phyloP scores from a whole-genome alignment of 176 grass and related monocot genomes.

The Triticum urartu region DNA sequence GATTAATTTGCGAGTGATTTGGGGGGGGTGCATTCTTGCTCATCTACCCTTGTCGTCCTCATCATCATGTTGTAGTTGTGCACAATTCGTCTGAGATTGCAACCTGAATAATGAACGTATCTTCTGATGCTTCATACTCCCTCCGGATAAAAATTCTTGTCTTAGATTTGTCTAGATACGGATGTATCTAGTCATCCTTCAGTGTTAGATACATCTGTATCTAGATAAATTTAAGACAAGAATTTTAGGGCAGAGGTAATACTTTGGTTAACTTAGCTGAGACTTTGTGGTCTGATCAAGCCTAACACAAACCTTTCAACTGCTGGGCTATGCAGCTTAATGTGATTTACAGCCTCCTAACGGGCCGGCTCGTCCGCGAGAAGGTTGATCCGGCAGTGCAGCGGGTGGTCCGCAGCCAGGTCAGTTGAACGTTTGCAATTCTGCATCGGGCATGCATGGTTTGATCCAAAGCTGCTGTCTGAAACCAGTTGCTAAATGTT shows the following conservation, averaged over 20 bases:
- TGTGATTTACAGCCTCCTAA: slow-evolving; percentile 72
- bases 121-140: not conserved
- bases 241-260: too few species aligned
- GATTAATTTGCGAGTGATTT: not conserved
- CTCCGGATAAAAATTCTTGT: too few species aligned
- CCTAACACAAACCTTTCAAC: not conserved
- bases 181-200: too few species aligned
- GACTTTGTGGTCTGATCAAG: not conserved
- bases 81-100: not conserved
- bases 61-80: not conserved
- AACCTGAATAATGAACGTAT: not conserved
- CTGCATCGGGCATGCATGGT: not conserved
- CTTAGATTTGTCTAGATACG: too few species aligned
- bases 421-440: not conserved
- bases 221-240: too few species aligned
- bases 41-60: not conserved
- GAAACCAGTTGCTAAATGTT: too few species aligned
- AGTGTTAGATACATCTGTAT: too few species aligned
- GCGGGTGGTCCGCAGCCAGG: slow-evolving; percentile 76
- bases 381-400: slow-evolving; percentile 87
- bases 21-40: not conserved
- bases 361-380: slow-evolving; percentile 73
- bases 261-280: not conserved
- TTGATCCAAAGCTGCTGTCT: not conserved
- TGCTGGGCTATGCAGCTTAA: slow-evolving; percentile 49